These are phyloP conservation scores for Cercospora sp. DNA, from an alignment of 2,329 filamentous ascomycete species.

Conservation along the genomic window DNA sequence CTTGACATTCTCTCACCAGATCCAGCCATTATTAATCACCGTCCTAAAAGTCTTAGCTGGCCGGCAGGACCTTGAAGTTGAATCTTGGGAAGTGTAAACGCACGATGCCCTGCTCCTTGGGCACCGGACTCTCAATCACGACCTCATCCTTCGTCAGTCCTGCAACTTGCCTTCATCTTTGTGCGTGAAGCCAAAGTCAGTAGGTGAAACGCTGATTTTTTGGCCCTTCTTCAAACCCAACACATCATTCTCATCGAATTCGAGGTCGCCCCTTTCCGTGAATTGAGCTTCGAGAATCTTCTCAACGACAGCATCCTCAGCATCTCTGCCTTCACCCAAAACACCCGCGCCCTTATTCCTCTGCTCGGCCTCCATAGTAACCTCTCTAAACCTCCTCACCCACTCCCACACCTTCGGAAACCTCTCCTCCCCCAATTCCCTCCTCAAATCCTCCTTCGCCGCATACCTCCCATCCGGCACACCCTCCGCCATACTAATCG, in stretches of 20 bases:
- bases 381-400: slow-evolving; percentile 22
- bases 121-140: slow-evolving; percentile 22
- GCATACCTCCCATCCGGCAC: slow-evolving; percentile 9
- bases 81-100: slow-evolving; percentile 27
- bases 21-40: not conserved
- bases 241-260: slow-evolving; percentile 20
- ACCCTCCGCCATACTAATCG: slow-evolving; percentile 18
- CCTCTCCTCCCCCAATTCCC: slow-evolving; percentile 10
- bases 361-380: slow-evolving; percentile 12
- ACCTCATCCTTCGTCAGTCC: slow-evolving; percentile 24
- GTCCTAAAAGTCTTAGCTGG: not conserved
- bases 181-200: slow-evolving; percentile 28
- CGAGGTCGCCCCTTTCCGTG: slow-evolving; percentile 8
- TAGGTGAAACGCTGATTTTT: slow-evolving; percentile 20
- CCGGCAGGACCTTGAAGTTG: slow-evolving; percentile 26
- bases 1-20: not conserved
- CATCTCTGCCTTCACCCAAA: slow-evolving; percentile 19
- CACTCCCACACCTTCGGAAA: slow-evolving; percentile 24
- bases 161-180: slow-evolving; percentile 22
- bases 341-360: slow-evolving; percentile 10
- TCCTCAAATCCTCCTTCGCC: slow-evolving; percentile 20
- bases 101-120: slow-evolving; percentile 17
- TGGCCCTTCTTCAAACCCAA: slow-evolving; percentile 21
- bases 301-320: slow-evolving; percentile 22
- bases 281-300: slow-evolving; percentile 16